A percentile compares a stretch with the other conserved stretches of the same genome.
These are phyloP conservation scores for Rhizopogon sp. DNA, from an alignment of 768 basidiomycete genomes.

Conservation along the genomic window DNA sequence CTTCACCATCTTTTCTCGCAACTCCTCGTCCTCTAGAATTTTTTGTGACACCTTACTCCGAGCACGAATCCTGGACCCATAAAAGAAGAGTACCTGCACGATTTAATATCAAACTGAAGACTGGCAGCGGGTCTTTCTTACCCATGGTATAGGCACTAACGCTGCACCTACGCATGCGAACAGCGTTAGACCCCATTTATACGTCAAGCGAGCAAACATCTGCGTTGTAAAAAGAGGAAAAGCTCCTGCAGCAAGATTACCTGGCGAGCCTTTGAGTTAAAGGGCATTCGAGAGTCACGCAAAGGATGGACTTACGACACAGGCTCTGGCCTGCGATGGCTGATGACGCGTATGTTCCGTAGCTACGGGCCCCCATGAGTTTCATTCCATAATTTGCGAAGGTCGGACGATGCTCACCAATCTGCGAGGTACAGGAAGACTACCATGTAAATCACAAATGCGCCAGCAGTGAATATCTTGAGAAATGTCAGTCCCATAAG, in stretches of 20 bases:
- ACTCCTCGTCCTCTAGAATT: constrained; percentile 3
- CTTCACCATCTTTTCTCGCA: background rate
- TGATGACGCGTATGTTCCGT: constrained; percentile 53
- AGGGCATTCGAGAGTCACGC: background rate
- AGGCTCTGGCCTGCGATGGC: constrained; percentile 59
- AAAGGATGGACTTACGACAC: constrained; percentile 30
- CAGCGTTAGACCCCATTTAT: constrained; percentile 50
- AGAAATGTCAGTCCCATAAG: background rate
- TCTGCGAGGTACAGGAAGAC: constrained; percentile 55
- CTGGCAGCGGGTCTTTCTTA: constrained; percentile 19
- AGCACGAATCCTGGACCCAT: constrained; percentile 17
- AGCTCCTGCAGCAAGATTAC: constrained; percentile 38
- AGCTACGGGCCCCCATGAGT: constrained; percentile 23
- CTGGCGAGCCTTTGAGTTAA: constrained; percentile 15
- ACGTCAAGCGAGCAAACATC: constrained; percentile 48
- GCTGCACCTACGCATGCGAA: constrained; percentile 43
- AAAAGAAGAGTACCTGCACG: constrained; percentile 14
- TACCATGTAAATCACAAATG: constrained; percentile 45
- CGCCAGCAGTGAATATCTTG: constrained; percentile 41
- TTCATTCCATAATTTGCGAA: background rate
- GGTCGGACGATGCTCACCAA: constrained; percentile 31
- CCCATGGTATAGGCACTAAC: constrained; percentile 53
- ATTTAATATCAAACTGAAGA: background rate
- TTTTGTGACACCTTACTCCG: constrained; percentile 11
- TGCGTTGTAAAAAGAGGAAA: constrained; percentile 57